Evolutionary conservation across 2,329 filamentous ascomycete species (phyloP), one percentile per base, ranked within the genome.

Genomic region (Cylindrodendrum hubeiense): DNA sequence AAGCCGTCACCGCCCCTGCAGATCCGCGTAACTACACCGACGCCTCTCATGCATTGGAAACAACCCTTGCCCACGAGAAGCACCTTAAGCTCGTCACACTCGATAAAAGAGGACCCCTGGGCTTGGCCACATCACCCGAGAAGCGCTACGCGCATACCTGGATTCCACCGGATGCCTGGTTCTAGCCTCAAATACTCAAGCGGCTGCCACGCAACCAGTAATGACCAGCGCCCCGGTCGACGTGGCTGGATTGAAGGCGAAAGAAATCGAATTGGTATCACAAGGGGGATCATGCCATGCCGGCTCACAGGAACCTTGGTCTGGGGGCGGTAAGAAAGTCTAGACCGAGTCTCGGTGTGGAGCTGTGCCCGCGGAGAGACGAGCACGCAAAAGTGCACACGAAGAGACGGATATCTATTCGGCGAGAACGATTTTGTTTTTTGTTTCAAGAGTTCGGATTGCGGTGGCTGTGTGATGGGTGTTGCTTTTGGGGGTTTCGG

Each of bases 401-500:
- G 22, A 24, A 24, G 43, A 26, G 22, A 26, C 13, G 15, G 2
- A 17, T 3, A 8, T 24, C 12, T 17, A 17, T 24, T 17, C 5
- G 3, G 22, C 15, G 22, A 24, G 13, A 17, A 15, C 5, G 4
- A 21, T 26, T 8, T 28, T 46, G 13, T 28, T 10, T 22, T 8
- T 28, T 22, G 34, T 30, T 50, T 41, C 17, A 50, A 5, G 13
- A 24, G 13, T 33, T 17, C 10, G 17, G 17, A 24, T 44, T 24
- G 12, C 41, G 5, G 41, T 22, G 41, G 8, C 41, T 43, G 34
- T 24, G 43, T 24, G 43, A 55, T 52, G 12, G 24, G 26, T 50
- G 19, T 61, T 55, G 43, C 50, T 50, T 50, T 61, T 49, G 22
- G 41, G 22, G 43, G 59, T 50, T 54, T 61, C 34, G 43, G 33